Conservation (phyloP, 2,329 filamentous ascomycete genomes). For the Ceratocystis destructans region DNA sequence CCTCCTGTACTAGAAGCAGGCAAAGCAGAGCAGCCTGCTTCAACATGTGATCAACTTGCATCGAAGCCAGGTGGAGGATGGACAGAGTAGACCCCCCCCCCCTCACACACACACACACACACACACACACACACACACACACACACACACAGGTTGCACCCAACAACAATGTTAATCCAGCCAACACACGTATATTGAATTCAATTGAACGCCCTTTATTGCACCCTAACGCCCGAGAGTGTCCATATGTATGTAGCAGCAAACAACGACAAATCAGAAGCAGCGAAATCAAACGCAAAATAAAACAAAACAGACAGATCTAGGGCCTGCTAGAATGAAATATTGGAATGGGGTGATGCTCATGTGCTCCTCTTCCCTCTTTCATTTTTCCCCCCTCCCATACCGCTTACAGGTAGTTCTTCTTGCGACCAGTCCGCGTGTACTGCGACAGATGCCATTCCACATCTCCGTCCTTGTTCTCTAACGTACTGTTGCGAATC, state of each 20-base stretch:
- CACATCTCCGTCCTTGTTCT: conserved; percentile 88
- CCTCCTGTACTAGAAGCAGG: too few species aligned
- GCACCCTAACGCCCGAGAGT: conserved; percentile 15
- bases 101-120: too few species aligned
- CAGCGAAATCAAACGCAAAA: neutral
- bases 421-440: conserved; percentile 84
- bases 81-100: too few species aligned
- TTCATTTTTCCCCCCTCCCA: neutral
- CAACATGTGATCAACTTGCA: too few species aligned
- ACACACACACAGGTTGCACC: too few species aligned
- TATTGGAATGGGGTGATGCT: neutral
- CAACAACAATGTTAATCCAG: too few species aligned
- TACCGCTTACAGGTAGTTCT: conserved; percentile 65
- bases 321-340: neutral
- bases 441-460: conserved; percentile 97
- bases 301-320: conserved; percentile 3
- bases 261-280: conserved; percentile 4
- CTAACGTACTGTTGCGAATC: conserved; percentile 78
- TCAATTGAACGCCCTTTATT: conserved; percentile 14
- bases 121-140: too few species aligned
- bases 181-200: neutral
- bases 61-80: too few species aligned
- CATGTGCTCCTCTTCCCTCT: neutral
- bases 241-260: neutral
- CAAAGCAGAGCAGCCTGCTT: too few species aligned